Evolutionary conservation across 768 basidiomycete species (phyloP).

Genomic region (Boletus edulis): DNA sequence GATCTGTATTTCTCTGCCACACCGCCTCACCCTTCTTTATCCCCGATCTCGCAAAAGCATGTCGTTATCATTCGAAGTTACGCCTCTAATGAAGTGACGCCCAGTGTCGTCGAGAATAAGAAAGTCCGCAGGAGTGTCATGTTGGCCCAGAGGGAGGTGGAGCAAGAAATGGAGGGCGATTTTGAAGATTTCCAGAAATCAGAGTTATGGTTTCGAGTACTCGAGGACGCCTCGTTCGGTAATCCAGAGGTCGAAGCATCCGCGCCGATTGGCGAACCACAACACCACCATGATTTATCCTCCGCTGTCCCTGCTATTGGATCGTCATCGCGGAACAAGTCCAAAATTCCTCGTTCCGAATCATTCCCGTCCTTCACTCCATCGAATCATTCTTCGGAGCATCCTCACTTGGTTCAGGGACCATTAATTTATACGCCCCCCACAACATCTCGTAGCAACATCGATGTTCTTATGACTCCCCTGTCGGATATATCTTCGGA

Average conservation of each 20-base stretch:
- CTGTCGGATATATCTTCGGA: slow-evolving; percentile 49
- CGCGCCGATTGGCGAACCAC: not conserved
- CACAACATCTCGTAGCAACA: slow-evolving; percentile 42
- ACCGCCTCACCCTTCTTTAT: slow-evolving; percentile 55
- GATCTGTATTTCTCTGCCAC: slow-evolving; percentile 78
- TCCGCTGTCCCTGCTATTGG: slow-evolving; percentile 1
- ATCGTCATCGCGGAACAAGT: slow-evolving; percentile 4
- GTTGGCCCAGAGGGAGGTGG: slow-evolving; percentile 80
- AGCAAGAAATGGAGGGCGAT: slow-evolving; percentile 87
- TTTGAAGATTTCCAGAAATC: slow-evolving; percentile 87
- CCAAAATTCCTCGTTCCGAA: slow-evolving; percentile 33
- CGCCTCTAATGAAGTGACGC: slow-evolving; percentile 46
- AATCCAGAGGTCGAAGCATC: slow-evolving; percentile 6
- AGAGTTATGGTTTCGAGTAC: slow-evolving; percentile 90
- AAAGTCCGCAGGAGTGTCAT: slow-evolving; percentile 78
- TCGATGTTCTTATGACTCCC: slow-evolving; percentile 83
- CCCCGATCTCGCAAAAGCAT: slow-evolving; percentile 67
- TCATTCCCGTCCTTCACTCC: slow-evolving; percentile 34
- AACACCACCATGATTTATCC: slow-evolving; percentile 10
- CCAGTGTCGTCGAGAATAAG: slow-evolving; percentile 40
- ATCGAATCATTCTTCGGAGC: slow-evolving; percentile 9
- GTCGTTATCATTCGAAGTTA: slow-evolving; percentile 69
- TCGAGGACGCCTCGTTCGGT: slow-evolving; percentile 58
- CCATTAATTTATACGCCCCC: slow-evolving; percentile 18
- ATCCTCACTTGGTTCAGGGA: slow-evolving; percentile 19